Base-by-base conservation (phyloP, 208 protist genomes). In the Crithidia mellificae region DNA sequence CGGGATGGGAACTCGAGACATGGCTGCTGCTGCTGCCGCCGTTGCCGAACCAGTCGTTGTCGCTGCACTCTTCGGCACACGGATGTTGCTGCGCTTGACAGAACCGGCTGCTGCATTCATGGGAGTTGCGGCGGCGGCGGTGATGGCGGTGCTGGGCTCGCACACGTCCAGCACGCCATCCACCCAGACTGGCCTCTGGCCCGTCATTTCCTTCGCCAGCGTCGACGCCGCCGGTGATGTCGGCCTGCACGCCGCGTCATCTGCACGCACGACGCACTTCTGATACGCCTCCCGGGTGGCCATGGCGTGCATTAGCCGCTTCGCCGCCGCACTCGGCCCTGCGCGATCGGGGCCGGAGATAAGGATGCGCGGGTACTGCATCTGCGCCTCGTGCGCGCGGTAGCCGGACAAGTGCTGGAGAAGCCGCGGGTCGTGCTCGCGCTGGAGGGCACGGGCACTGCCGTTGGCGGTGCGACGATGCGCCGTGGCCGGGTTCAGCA, bases 281-380 rank as follows among this genome's bases (percentile, higher is more conserved):
- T 74, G 68, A 59, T 94, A 94, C n/a, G 77, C 66, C 36, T 87
- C 59, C 1, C 84, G 77, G 30, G 64, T 77, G 2, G 53, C 49
- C 67, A 89, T 58, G 22, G 56, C 46, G 7, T 59, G 53, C 44
- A 80, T 81, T 2, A 89, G 32, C 14, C 41, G 54, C 59, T 77
- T 80, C 15, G 86, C 85, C 19, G 59, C 72, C 12, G 53, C 57
- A 22, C 71, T 81, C 19, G 80, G 79, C 0, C 61, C 62, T 0
- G 20, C 44, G 39, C 49, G 6, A 27, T 75, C 63, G 1, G 89
- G 89, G 0, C 85, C 89, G 0, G 77, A 67, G 72, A 94, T 87
- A 41, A 89, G 57, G 57, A 92, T 94, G 34, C 86, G 89, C 8
- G 89, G 89, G 59, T 80, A 94, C 29, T 75, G 62, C 61, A 93